A percentile compares a stretch with the other conserved stretches of the same genome.
Evolutionary conservation across 257 asterid genomes (phyloP).

Genomic region (Mentha longifolia): DNA sequence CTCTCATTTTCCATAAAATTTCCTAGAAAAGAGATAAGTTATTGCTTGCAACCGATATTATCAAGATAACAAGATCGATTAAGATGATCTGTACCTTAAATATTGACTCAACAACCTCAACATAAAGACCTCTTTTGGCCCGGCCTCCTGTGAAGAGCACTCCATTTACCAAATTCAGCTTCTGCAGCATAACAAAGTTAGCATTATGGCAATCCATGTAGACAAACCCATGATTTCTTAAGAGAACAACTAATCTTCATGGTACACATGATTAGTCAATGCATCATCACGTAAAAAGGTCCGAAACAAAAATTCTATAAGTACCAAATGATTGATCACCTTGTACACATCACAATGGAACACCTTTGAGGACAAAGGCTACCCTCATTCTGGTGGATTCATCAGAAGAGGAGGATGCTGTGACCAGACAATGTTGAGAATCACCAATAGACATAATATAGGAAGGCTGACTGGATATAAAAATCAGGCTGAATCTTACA

Average conservation of each 20-base stretch:
- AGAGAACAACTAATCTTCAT: conserved; percentile 8
- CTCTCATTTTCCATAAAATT: conserved; percentile 12
- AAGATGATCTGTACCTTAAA: conserved; percentile 63
- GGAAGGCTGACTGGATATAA: conserved; percentile 22
- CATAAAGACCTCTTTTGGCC: conserved; percentile 75
- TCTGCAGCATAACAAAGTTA: conserved; percentile 58
- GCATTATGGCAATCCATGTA: conserved; percentile 14
- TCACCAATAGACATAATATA: conserved; percentile 35
- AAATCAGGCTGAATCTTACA: conserved; percentile 14
- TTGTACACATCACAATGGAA: conserved; percentile 40
- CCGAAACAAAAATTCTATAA: conserved; percentile 4
- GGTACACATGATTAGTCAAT: conserved; percentile 2
- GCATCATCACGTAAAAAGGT: conserved; percentile 23
- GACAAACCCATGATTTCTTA: conserved; percentile 3
- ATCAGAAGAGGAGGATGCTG: conserved; percentile 30
- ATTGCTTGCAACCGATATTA: not conserved
- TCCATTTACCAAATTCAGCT: conserved; percentile 86
- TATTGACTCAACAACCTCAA: conserved; percentile 61
- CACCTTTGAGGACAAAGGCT: conserved; percentile 42
- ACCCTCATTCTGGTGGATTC: conserved; percentile 42
- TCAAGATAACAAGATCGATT: conserved; percentile 2
- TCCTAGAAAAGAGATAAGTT: not conserved
- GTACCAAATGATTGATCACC: conserved; percentile 37
- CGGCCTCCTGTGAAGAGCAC: conserved; percentile 93
- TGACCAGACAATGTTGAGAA: conserved; percentile 38